Evolutionary conservation across 78 protist genomes (phyloP), one percentile per base, ranked within the genome.

Genomic region (Polysphondylium violaceum): DNA sequence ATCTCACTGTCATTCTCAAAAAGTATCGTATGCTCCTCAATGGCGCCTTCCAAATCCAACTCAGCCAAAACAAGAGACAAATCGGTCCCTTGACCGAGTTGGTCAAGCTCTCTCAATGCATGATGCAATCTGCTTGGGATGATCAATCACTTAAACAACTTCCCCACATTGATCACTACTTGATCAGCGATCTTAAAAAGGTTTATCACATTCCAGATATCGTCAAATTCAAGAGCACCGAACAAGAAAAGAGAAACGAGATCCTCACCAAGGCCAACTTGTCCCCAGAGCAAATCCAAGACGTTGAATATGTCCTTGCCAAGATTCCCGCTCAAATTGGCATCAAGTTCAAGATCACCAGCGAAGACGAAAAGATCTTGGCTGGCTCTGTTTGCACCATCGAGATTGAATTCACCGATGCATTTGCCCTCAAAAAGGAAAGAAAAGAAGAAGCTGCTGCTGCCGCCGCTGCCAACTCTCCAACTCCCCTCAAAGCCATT

Each of bases 61-160:
- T 83, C 2, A 14, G 29, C 0, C 60, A 64, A 58, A 87, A 76
- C 8, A 67, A 55, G 25, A 61, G 79, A 53, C 71, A 61, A 61
- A n/a, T 88, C 29, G 63, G 8, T 27, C 53, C 87, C 14, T 14
- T 78, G 8, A 31, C 76, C 0, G 94, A 88, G 35, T 9, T 71
- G 35, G 4, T 65, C 7, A 41, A 56, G 43, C 29, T 73, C 17
- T 35, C 41, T 16, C 94, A 88, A 78, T 78, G 86, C 21, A 53
- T 88, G 9, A 53, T 64, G 12, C 87, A 88, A 51, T 14, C 63
- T 6, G 87, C 88, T 29, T 88, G 94, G 94, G 94, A 78, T 16
- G 87, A 88, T 35, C 91, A 83, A 69, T 23, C 71, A 17, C 79
- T 83, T 7, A 69, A 67, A 51, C 91, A 83, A 69, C 41, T 83